Evolutionary conservation across 1,139 yeast genomes (phyloP), one percentile per base, ranked within the genome.

Genomic region (Lodderomyces pseudojiufengensis): DNA sequence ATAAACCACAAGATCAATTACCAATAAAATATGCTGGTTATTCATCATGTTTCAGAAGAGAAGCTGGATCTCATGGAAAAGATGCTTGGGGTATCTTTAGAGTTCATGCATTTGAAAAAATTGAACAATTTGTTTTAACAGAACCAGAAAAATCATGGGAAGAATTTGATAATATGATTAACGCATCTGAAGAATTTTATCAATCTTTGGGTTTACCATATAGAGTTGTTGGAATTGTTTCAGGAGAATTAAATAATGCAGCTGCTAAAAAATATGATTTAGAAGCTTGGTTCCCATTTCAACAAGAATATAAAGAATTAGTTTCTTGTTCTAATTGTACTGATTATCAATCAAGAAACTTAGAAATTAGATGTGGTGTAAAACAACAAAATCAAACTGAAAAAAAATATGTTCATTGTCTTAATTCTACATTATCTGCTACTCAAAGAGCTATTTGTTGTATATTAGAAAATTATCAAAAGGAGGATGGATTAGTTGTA

Each of bases 251-350:
- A 61, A 94, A 94, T 76, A 92, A 94, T 54, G 97, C 99, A 39
- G 98, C 98, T 44, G 97, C 98, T 49, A 92, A 92, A 76, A 92
- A 92, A 69, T 92, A 83, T 72, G 99, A 92, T 69, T 76, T 92
- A 59, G 99, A 92, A 73, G 99, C 99, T 32, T 92, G 99, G 99
- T 94, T 92, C 95, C 99, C 99, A 57, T 92, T 75, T 85, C 98
- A 92, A 75, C 78, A 88, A 64, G 98, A 94, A 68, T 94, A 86
- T 73, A 94, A 94, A 72, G 99, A 92, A 73, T 79, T 92, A 54
- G 98, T 94, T 42, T 87, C 97, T 18, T 92, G 97, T 73, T 90
- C 97, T 43, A 92, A 92, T 77, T 92, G 99, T 78, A 94, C 98
- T 41, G 99, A 92, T 69, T 92, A 92, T 70, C 99, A 92, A 73